phyloP scores from a whole-genome alignment of 495 filamentous ascomycete genomes.

The Aspergillus ostianus region DNA sequence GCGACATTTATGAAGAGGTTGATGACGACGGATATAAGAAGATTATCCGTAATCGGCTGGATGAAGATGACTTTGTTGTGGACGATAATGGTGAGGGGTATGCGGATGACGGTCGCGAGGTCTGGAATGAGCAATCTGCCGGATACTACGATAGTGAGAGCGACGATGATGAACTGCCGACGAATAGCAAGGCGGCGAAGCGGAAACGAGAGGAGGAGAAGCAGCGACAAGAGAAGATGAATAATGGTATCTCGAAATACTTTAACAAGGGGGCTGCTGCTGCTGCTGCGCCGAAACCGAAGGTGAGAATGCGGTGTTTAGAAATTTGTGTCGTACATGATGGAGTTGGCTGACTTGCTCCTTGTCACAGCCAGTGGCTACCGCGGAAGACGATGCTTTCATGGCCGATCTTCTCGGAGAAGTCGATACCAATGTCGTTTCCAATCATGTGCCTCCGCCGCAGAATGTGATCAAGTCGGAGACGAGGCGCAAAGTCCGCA shows the following conservation, averaged over 20 bases:
- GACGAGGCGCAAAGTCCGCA: conserved; percentile 72
- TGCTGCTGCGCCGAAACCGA: conserved; percentile 69
- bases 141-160: conserved; percentile 63
- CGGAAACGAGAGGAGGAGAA: conserved; percentile 87
- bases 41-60: conserved; percentile 81
- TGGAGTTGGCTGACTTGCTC: conserved; percentile 1
- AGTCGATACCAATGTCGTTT: conserved; percentile 78
- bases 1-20: conserved; percentile 89
- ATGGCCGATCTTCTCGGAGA: conserved; percentile 81
- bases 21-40: conserved; percentile 98
- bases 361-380: conserved; percentile 46
- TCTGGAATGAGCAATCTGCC: conserved; percentile 72
- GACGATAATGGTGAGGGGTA: conserved; percentile 93
- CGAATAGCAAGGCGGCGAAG: conserved; percentile 72
- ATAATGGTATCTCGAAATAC: conserved; percentile 89
- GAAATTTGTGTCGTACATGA: too few species aligned
- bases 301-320: conserved; percentile 49
- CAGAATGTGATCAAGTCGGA: conserved; percentile 68
- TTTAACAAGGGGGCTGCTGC: conserved; percentile 70
- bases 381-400: conserved; percentile 84
- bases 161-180: conserved; percentile 66
- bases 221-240: conserved; percentile 79
- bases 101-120: conserved; percentile 94
- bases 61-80: conserved; percentile 96
- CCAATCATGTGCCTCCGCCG: conserved; percentile 46